phyloP scores from a whole-genome alignment of 2,329 filamentous ascomycete genomes.

The Diaporthe longicolla region DNA sequence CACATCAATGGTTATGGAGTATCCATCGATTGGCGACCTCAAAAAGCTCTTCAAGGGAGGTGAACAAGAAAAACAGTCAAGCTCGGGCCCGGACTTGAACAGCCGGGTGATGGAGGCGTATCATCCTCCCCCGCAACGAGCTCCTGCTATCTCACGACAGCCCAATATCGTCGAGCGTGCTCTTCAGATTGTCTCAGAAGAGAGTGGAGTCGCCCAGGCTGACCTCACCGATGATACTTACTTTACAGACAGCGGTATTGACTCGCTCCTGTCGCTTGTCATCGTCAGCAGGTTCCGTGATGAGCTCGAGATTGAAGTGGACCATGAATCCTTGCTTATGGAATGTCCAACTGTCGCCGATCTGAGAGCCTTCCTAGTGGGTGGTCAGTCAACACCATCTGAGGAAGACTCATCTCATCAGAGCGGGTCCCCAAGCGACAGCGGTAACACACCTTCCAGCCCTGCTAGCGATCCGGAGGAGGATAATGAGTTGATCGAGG shows the following conservation, averaged over 20 bases:
- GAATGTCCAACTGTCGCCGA: slow-evolving; percentile 67
- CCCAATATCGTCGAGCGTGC: slow-evolving; percentile 52
- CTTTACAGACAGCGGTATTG: slow-evolving; percentile 71
- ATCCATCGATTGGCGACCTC: slow-evolving; percentile 44
- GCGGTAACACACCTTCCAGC: slow-evolving; percentile 55
- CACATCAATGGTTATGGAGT: slow-evolving; percentile 48
- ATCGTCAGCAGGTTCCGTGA: slow-evolving; percentile 70
- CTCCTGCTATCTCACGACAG: not conserved
- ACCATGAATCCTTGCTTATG: slow-evolving; percentile 67
- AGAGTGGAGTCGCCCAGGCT: slow-evolving; percentile 66
- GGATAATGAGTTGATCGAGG: slow-evolving; percentile 64
- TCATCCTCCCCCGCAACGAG: slow-evolving; percentile 49
- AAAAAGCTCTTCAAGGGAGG: slow-evolving; percentile 5
- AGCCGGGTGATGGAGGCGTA: slow-evolving; percentile 60
- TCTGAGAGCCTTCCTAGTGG: slow-evolving; percentile 59
- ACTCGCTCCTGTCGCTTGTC: slow-evolving; percentile 72
- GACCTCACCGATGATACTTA: slow-evolving; percentile 69
- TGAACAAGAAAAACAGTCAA: slow-evolving; percentile 50
- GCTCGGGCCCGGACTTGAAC: slow-evolving; percentile 42
- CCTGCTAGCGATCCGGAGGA: slow-evolving; percentile 67
- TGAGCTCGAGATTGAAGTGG: slow-evolving; percentile 68
- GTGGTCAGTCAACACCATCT: slow-evolving; percentile 51
- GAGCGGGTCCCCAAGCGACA: slow-evolving; percentile 38
- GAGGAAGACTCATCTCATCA: slow-evolving; percentile 53
- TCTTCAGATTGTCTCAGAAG: slow-evolving; percentile 68